Evolutionary conservation across 345 rosid genomes (phyloP), one percentile per base, ranked within the genome.

Genomic region (Trapa bicornis): DNA sequence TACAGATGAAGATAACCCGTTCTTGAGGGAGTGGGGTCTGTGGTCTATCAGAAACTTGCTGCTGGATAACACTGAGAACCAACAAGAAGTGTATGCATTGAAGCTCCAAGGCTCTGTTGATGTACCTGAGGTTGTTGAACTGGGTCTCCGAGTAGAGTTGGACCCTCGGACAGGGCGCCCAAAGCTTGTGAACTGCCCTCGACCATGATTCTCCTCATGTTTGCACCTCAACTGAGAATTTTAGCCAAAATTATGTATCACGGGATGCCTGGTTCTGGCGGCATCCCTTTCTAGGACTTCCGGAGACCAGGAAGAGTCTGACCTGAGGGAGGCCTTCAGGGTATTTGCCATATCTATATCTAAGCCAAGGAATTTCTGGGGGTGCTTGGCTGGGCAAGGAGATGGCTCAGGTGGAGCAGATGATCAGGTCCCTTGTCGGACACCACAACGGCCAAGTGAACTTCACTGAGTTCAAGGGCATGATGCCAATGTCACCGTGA

Each of bases 341-440:
- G 98, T 93, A 65, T 93, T 90, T 41, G 98, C 90, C 29, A 93
- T 52, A 94, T 97, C 0, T 90, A 77, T 77, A 93, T 88, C 47
- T 90, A 92, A 0, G 94, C 97, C 2, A 70, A 58, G 35, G 96
- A 92, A 63, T 72, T 92, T 74, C 96, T 89, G 48, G 73, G 70
- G 36, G 98, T 92, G n/a, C 50, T 92, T 72, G 71, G 73, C 71
- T 87, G 68, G 96, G 85, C 16, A 79, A 71, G 10, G 96, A 92
- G 73, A 81, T 89, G 36, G 84, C 73, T 4, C 81, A 89, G 70
- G 91, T 92, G 17, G 79, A 78, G 73, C 81, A 89, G 81, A 92
- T 92, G 98, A 92, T 92, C 42, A 70, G 68, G 38, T 89, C 98
- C 50, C 92, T 89, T 41, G 98, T 89, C 71, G 75, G 80, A 9